A percentile compares a stretch with the other conserved stretches of the same genome.
Conservation (phyloP, 1,284 basidiomycete genomes). For the Volvariella volvacea region DNA sequence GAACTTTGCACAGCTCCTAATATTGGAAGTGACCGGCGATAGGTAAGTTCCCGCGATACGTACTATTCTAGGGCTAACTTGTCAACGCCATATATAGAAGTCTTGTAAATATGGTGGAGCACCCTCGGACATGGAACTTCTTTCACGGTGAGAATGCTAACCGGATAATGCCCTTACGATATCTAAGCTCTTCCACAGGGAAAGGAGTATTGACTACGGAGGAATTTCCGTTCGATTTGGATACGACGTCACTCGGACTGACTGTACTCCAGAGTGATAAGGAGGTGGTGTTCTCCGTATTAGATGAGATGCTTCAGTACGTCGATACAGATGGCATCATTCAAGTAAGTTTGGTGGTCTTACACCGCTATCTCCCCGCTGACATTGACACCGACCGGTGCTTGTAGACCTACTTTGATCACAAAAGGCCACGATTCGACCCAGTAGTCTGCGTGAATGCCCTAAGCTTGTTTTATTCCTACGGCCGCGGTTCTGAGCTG, state of each 20-base stretch:
- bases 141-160: slow-evolving; percentile 33
- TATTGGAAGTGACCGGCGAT: slow-evolving; percentile 48
- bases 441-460: slow-evolving; percentile 49
- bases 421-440: slow-evolving; percentile 42
- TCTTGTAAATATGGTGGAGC: slow-evolving; percentile 35
- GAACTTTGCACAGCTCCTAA: slow-evolving; percentile 51
- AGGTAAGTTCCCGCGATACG: slow-evolving; percentile 21
- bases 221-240: slow-evolving; percentile 41
- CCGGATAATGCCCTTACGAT: not conserved
- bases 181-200: slow-evolving; percentile 17
- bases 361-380: not conserved
- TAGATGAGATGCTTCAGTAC: slow-evolving; percentile 49
- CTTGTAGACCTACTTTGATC: slow-evolving; percentile 47
- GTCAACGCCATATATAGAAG: slow-evolving; percentile 17
- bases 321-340: slow-evolving; percentile 44
- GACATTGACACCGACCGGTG: slow-evolving; percentile 7
- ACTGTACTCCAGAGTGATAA: slow-evolving; percentile 30
- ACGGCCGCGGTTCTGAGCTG: slow-evolving; percentile 42
- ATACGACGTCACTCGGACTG: slow-evolving; percentile 45
- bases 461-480: slow-evolving; percentile 40
- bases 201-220: slow-evolving; percentile 34
- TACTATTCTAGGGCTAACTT: no score
- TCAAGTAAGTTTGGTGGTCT: slow-evolving; percentile 23
- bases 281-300: slow-evolving; percentile 31
- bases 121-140: slow-evolving; percentile 46